A percentile compares a stretch with the other conserved stretches of the same genome.
These are phyloP conservation scores for Pseudozyma hubeiensis DNA, from an alignment of 1,284 basidiomycete genomes.

Conservation along the genomic window DNA sequence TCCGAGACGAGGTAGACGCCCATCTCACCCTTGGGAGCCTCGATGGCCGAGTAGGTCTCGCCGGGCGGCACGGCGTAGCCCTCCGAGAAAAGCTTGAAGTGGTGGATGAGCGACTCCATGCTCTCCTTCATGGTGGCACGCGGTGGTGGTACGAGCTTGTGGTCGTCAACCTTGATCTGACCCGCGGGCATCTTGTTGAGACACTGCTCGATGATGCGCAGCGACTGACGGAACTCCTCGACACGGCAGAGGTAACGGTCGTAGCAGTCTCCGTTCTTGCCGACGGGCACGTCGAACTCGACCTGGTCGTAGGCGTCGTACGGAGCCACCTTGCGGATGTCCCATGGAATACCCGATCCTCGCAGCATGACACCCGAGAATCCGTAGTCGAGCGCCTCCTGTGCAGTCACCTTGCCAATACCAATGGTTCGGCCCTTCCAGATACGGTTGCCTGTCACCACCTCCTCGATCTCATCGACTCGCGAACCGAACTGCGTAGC, in stretches of 20 bases:
- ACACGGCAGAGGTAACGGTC: slow-evolving; percentile 94
- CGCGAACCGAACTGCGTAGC: slow-evolving; percentile 90
- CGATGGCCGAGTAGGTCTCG: slow-evolving; percentile 96
- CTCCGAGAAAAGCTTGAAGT: slow-evolving; percentile 96
- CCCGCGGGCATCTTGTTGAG: slow-evolving; percentile 97
- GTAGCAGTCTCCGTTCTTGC: slow-evolving; percentile 96
- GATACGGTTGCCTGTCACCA: slow-evolving; percentile 96
- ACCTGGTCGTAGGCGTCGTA: slow-evolving; percentile 99
- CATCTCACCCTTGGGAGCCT: slow-evolving; percentile 99
- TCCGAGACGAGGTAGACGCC: slow-evolving; percentile 69
- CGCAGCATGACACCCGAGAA: slow-evolving; percentile 98
- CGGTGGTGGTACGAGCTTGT: slow-evolving; percentile 97
- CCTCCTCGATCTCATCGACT: slow-evolving; percentile 97
- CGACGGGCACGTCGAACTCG: slow-evolving; percentile 96
- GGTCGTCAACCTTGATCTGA: slow-evolving; percentile 93
- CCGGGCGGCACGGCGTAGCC: slow-evolving; percentile 95
- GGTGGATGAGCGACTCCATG: slow-evolving; percentile 95
- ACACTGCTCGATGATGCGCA: slow-evolving; percentile 85
- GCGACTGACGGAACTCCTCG: slow-evolving; percentile 95
- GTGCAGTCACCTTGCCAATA: slow-evolving; percentile 88
- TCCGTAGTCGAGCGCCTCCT: slow-evolving; percentile 90
- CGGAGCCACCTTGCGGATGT: slow-evolving; percentile 86
- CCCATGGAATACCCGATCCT: slow-evolving; percentile 94
- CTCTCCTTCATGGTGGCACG: slow-evolving; percentile 98
- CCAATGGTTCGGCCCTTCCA: slow-evolving; percentile 96